Evolutionary conservation across 1,284 basidiomycete genomes (phyloP), one percentile per base, ranked within the genome.

Genomic region (Ustilago trichophora): DNA sequence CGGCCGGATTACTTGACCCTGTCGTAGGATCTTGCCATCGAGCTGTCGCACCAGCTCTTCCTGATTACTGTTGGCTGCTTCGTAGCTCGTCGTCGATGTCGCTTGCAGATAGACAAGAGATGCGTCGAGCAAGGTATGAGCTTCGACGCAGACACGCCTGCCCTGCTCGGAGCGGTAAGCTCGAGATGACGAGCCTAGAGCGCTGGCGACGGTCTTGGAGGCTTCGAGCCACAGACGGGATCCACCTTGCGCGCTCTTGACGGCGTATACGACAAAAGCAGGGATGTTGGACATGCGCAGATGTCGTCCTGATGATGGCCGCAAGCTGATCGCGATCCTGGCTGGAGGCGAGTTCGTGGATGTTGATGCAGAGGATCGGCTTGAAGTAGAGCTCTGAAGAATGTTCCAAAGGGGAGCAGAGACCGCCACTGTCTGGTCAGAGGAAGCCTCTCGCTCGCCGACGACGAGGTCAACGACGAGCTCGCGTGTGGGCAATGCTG

Each of bases 51-150:
- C 54, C 12, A 73, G 31, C 19, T 50, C 51, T n/a, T 49, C 63
- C 31, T 69, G 55, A 19, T 35, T 32, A 13, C 21, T 24, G 29
- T 51, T 29, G 5, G 69, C 64, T 18, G 54, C 40, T 6, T 63
- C 50, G 27, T 66, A 72, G 49, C 62, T 64, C 15, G 38, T 37
- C n/a, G 18, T 25, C 16, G 62, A 60, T 4, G 59, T 53, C 15
- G 75, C 73, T 26, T 62, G 54, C 9, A 78, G 56, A 45, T 71
- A 74, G 12, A 69, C 65, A 21, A 63, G 45, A 5, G 69, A 58
- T 19, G 63, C 70, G 31, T 56, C 35, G 22, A 79, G 38, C 7
- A 52, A 42, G 16, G 63, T 38, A 34, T 51, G 58, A 2, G 13
- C 21, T 40, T 58, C 53, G 11, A 68, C 31, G 29, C 15, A 13